Base-by-base conservation (phyloP, 1,284 basidiomycete species). In the Leccinum discolor region DNA sequence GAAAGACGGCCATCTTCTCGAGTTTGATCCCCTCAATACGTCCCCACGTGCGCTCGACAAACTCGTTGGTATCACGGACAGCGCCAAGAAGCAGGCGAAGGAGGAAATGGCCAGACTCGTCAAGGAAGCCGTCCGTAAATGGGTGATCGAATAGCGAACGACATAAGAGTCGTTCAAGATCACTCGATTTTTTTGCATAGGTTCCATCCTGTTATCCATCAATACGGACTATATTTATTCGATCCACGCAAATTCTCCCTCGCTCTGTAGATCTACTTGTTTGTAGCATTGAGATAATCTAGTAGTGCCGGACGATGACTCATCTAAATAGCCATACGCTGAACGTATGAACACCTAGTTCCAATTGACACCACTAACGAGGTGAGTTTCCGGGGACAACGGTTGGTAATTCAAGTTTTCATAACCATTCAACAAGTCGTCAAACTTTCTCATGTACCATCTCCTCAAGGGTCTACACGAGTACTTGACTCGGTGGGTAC, bases 381-480 rank as follows among this genome's bases (percentile, higher is more conserved):
- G 35, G 32, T 35, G 32, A 29, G 23, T 26, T 26, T 26, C 23
- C 23, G 23, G 23, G 23, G 26, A 35, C 35, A 35, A 10, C 35
- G 11, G 38, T 66, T 10, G 57, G 86, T 95, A 57, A 57, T 67
- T 66, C 14, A 50, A 21, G 16, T 50, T 5, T 18, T 42, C 38
- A 14, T 40, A 40, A 40, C 14, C 6, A 14, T 12, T 23, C 21
- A 23, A 21, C 7, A 54, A 12, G 52, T 54, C 52, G 8, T 50
- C 47, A 8, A 56, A 56, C 26, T 56, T 26, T 8, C 3, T 8
- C 26, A 93, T 96, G 95, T 97, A 96, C 79, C 94, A 96, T 79
- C 86, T 97, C 56, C 83, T 97, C 72, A 94, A 92, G 72, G 95
- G 95, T 40, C 82, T 97, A 12, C 91, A 96, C 79, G 89, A 93